phyloP scores from a whole-genome alignment of 225 moss, liverwort and hornwort species.

The Neckera pumila region DNA sequence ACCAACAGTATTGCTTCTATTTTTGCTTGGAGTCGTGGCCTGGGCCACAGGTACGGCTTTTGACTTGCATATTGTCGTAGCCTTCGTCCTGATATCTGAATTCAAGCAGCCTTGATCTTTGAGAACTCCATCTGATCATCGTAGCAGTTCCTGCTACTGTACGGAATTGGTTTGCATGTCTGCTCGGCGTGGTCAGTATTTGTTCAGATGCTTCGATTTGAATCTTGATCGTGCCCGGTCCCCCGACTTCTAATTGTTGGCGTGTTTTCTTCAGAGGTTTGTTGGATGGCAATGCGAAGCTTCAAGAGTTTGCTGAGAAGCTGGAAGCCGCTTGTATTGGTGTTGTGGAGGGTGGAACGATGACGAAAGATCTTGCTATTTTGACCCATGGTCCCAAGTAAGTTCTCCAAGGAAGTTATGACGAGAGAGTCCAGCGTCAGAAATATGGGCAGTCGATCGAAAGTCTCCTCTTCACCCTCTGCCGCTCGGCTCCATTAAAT shows the following conservation, averaged over 20 bases:
- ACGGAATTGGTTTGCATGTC: not conserved
- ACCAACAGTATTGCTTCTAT: constrained; percentile 98
- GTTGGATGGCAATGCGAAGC: constrained; percentile 52
- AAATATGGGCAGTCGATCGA: not conserved
- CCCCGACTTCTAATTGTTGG: not conserved
- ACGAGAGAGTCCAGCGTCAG: not conserved
- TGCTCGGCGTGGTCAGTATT: not conserved
- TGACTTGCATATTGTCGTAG: not conserved
- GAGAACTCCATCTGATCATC: not conserved
- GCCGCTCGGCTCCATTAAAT: not conserved
- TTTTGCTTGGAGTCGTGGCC: constrained; percentile 94
- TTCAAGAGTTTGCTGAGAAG: constrained; percentile 67
- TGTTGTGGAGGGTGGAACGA: constrained; percentile 76
- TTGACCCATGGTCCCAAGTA: constrained; percentile 80
- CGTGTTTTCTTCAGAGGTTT: constrained; percentile 26
- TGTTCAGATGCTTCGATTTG: not conserved
- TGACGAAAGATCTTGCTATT: constrained; percentile 93
- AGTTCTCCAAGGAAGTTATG: not conserved
- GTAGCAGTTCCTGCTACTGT: not conserved
- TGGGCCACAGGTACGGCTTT: constrained; percentile 44
- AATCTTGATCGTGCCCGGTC: not conserved
- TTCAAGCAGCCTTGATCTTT: not conserved
- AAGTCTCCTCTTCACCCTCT: not conserved
- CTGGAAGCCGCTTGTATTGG: constrained; percentile 72
- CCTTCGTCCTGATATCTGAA: not conserved